Evolutionary conservation across 345 rosid species (phyloP).

Genomic region (Trapa bicornis): DNA sequence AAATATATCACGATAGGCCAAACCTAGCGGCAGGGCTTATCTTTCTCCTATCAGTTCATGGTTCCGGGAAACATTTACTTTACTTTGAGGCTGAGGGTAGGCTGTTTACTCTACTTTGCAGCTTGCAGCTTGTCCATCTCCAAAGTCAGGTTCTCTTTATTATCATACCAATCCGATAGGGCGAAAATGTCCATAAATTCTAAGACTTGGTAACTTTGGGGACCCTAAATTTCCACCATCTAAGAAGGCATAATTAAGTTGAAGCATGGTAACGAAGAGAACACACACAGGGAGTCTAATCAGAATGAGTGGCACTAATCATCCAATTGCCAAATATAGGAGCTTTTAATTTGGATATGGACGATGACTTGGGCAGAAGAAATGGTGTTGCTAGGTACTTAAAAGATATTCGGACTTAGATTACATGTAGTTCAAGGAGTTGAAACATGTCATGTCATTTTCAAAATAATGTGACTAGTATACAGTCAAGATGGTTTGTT

Average conservation of each 20-base stretch:
- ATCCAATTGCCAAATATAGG: neutral
- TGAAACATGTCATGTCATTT: too few relatives aligned
- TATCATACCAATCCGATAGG: too few relatives aligned
- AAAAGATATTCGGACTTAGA: neutral
- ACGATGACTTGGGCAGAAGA: neutral
- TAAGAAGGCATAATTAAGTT: neutral
- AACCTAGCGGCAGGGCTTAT: too few relatives aligned
- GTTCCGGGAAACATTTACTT: too few relatives aligned
- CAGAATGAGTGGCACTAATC: neutral
- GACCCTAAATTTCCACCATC: neutral
- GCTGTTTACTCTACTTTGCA: too few relatives aligned
- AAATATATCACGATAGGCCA: too few relatives aligned
- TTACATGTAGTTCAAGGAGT: neutral
- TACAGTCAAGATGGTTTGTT: too few relatives aligned
- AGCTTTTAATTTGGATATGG: neutral
- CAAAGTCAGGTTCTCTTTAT: slow-evolving; percentile 10
- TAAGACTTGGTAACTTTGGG: too few relatives aligned
- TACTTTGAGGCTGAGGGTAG: too few relatives aligned
- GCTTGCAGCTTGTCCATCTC: slow-evolving; percentile 5
- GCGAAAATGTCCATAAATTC: too few relatives aligned
- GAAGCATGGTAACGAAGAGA: neutral
- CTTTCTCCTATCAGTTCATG: too few relatives aligned
- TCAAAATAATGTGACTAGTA: too few relatives aligned
- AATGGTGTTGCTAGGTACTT: neutral
- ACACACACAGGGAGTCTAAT: neutral